Conservation (phyloP, 371 early-diverging fungal species). For the Coemansia sp. region DNA sequence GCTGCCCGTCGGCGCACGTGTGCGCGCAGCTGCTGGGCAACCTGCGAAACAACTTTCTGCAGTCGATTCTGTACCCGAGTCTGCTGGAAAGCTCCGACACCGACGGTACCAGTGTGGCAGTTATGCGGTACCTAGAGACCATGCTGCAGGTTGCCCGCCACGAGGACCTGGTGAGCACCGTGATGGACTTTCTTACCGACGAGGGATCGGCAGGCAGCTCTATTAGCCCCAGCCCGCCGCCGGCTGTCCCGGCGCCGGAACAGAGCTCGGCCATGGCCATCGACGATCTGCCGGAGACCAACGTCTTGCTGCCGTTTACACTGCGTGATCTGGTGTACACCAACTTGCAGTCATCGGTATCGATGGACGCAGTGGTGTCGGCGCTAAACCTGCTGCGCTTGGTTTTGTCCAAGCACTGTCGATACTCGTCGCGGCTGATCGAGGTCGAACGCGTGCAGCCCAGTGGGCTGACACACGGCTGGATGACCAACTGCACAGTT, state of each 20-base stretch:
- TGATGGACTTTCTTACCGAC: slow-evolving; percentile 75
- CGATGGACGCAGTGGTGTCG: slow-evolving; percentile 75
- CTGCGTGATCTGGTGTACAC: slow-evolving; percentile 77
- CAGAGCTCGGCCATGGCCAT: neutral
- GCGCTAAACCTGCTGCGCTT: slow-evolving; percentile 78
- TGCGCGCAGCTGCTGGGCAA: slow-evolving; percentile 62
- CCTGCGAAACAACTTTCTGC: slow-evolving; percentile 75
- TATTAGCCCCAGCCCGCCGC: neutral
- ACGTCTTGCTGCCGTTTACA: slow-evolving; percentile 60
- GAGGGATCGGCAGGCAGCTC: slow-evolving; percentile 47
- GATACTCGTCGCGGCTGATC: slow-evolving; percentile 68
- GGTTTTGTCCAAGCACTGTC: slow-evolving; percentile 73
- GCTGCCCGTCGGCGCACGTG: slow-evolving; percentile 76
- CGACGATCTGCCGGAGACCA: neutral
- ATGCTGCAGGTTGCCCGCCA: slow-evolving; percentile 76
- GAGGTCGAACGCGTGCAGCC: slow-evolving; percentile 59
- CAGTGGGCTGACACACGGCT: slow-evolving; percentile 17
- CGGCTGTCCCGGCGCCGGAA: neutral
- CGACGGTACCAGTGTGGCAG: slow-evolving; percentile 89
- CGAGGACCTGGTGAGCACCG: slow-evolving; percentile 68
- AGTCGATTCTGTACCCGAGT: slow-evolving; percentile 83
- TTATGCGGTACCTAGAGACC: slow-evolving; percentile 83
- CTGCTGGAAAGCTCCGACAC: slow-evolving; percentile 84
- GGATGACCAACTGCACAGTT: slow-evolving; percentile 47
- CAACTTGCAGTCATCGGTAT: slow-evolving; percentile 66